Evolutionary conservation across 2,329 filamentous ascomycete species (phyloP).

Genomic region (Paraconiothyrium sp.): DNA sequence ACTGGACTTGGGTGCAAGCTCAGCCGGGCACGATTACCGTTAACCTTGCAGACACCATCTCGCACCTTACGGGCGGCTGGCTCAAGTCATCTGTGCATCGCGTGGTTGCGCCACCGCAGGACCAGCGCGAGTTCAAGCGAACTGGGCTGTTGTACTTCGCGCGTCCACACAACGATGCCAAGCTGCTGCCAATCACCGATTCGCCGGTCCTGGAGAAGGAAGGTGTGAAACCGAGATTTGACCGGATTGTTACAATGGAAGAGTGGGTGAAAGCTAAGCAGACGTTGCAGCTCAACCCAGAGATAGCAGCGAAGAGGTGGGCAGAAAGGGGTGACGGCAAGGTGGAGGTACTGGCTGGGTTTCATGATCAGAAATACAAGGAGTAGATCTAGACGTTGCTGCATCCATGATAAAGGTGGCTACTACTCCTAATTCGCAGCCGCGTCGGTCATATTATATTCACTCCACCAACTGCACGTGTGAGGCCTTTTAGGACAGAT

Average conservation of each 20-base stretch:
- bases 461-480: too few relatives aligned
- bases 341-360: constrained; percentile 34
- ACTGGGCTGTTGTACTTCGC: constrained; percentile 64
- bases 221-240: constrained; percentile 48
- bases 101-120: constrained; percentile 59
- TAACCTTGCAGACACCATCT: constrained; percentile 53
- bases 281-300: constrained; percentile 35
- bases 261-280: constrained; percentile 29
- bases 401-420: neutral
- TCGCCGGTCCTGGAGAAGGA: constrained; percentile 46
- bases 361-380: constrained; percentile 36
- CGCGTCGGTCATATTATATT: too few relatives aligned
- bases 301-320: constrained; percentile 34
- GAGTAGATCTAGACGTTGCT: constrained; percentile 16
- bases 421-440: neutral
- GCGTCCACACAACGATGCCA: constrained; percentile 51
- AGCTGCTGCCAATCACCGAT: constrained; percentile 51
- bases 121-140: constrained; percentile 60
- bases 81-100: constrained; percentile 61
- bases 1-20: constrained; percentile 55
- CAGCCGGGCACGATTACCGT: constrained; percentile 54
- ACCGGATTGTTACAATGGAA: constrained; percentile 49
- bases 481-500: too few relatives aligned
- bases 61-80: constrained; percentile 52
- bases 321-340: constrained; percentile 33